Conservation (phyloP, 73 alveolate genomes). For the Blepharisma japonicum region DNA sequence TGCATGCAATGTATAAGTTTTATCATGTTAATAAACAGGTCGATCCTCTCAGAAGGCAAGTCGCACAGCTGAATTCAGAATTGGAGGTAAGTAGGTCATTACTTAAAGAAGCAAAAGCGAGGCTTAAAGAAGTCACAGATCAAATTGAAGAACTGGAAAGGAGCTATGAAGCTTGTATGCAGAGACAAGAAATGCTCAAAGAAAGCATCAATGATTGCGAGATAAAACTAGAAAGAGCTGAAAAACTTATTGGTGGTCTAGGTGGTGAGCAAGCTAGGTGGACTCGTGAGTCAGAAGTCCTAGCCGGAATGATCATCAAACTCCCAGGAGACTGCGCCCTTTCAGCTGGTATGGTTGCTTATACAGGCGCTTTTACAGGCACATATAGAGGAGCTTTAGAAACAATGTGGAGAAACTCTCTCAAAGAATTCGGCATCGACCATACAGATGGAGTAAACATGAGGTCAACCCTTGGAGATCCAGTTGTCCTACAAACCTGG, state of each 20-base stretch:
- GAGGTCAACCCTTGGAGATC: constrained; percentile 96
- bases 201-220: constrained; percentile 61
- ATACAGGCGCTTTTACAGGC: constrained; percentile 96
- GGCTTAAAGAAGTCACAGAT: constrained; percentile 77
- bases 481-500: constrained; percentile 97
- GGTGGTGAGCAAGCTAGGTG: constrained; percentile 98
- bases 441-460: constrained; percentile 88
- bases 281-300: constrained; percentile 89
- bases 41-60: constrained; percentile 25
- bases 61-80: constrained; percentile 27
- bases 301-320: constrained; percentile 70
- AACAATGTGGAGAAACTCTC: constrained; percentile 77
- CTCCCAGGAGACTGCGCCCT: constrained; percentile 93
- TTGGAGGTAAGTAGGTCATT: constrained; percentile 40
- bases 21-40: constrained; percentile 42
- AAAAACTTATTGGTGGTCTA: constrained; percentile 91
- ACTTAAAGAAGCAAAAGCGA: constrained; percentile 50
- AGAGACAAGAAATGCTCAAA: constrained; percentile 51
- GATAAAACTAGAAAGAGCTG: constrained; percentile 95
- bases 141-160: constrained; percentile 74
- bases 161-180: constrained; percentile 56
- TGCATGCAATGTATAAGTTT: constrained; percentile 74
- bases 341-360: constrained; percentile 96
- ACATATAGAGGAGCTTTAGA: constrained; percentile 85
- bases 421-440: constrained; percentile 72